Evolutionary conservation across 805 yeast species (phyloP).

Genomic region (Candida nemodendra): DNA sequence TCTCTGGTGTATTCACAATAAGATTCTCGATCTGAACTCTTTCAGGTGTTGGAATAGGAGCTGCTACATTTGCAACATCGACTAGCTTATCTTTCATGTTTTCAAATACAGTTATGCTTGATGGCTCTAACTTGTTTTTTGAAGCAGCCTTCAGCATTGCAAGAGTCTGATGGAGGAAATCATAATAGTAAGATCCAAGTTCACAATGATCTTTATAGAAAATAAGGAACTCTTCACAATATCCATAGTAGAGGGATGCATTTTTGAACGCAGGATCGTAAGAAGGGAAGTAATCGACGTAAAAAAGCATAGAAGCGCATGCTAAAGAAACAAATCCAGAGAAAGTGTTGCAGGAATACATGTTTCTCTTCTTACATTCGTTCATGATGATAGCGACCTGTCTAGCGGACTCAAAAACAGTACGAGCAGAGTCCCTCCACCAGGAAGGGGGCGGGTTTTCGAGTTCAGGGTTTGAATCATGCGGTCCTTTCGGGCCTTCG

Average conservation of each 20-base stretch:
- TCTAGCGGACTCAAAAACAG: conserved; percentile 11
- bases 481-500: conserved; percentile 18
- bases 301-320: conserved; percentile 17
- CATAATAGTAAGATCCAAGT: conserved; percentile 14
- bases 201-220: conserved; percentile 18
- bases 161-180: conserved; percentile 12
- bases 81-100: conserved; percentile 19
- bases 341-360: conserved; percentile 12
- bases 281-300: conserved; percentile 12
- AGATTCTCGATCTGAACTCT: conserved; percentile 11
- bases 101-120: conserved; percentile 17
- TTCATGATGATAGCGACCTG: conserved; percentile 7
- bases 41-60: conserved; percentile 15
- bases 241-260: conserved; percentile 9
- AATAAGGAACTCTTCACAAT: conserved; percentile 8
- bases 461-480: conserved; percentile 7
- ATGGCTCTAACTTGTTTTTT: conserved; percentile 7
- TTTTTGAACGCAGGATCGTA: conserved; percentile 13
- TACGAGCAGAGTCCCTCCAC: conserved; percentile 16
- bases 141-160: conserved; percentile 16
- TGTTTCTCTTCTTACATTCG: conserved; percentile 6
- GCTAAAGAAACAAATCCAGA: conserved; percentile 14
- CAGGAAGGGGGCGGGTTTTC: conserved; percentile 13
- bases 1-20: conserved; percentile 4
- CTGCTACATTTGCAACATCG: conserved; percentile 19